Base-by-base conservation (phyloP, 495 filamentous ascomycete species). In the Hypoxylon fragiforme region DNA sequence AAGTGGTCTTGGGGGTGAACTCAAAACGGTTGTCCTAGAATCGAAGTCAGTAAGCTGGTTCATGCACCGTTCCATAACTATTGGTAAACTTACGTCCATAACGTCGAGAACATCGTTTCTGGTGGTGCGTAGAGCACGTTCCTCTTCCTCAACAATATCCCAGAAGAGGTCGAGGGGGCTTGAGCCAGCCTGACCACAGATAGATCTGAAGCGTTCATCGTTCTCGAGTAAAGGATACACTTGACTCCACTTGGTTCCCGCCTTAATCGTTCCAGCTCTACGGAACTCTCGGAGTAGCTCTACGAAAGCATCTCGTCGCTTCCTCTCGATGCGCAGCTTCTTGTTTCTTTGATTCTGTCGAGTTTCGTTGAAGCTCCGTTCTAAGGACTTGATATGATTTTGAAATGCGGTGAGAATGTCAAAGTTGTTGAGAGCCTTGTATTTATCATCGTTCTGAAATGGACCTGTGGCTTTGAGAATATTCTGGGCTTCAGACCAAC, bases 61-160 rank as follows among this genome's bases (percentile, higher is more conserved):
- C 5, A 3, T 15, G 15, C 2, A 22, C 38, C 30, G 3, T n/a
- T 37, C 32, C 32, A 18, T 47, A 39, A 19, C 34, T 37, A n/a
- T 20, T 13, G 21, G 32, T 7, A 8, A 39, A 75, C 86, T 79
- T 68, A 94, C 90, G 75, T 95, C 91, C 55, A 97, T 79, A 41
- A 95, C 90, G 68, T 97, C 94, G 40, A 92, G 76, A 2, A 95
- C 86, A 64, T 91, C 84, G 67, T 95, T 95, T 22, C 92, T 81
- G 39, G 85, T 87, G 40, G 81, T 81, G 34, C 95, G 86, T 12
- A 97, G 73, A 14, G 85, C 83, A 41, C 87, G 82, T 54, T 97
- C 91, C 70, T 96, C 91, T 69, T 97, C 92, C 66, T 96, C 92
- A 12, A 97, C 81, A 41, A 91, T 79, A 71, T 99, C 95, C 92